Percentiles rank a stretch among this genome's conserved stretches.
Conservation (phyloP, 75 land plant genomes). For the Sequoia sempervirens region DNA sequence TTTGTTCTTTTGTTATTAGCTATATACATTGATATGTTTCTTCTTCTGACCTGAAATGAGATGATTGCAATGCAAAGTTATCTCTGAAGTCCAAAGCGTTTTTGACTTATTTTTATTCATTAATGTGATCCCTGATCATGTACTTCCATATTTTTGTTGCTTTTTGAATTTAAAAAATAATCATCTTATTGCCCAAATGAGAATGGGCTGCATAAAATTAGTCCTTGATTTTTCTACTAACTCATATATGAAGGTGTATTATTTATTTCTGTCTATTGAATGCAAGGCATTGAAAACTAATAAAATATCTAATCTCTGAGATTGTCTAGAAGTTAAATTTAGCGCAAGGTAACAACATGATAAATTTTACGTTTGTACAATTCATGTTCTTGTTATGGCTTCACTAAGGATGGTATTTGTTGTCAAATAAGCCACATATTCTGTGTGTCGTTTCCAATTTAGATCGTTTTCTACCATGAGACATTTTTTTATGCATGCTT, state of each 20-base stretch:
- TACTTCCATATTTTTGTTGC: neutral
- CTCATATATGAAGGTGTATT: neutral
- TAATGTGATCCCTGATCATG: neutral
- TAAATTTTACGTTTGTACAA: neutral
- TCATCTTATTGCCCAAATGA: neutral
- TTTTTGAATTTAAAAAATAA: neutral
- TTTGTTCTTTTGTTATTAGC: neutral
- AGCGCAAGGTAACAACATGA: neutral
- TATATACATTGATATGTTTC: neutral
- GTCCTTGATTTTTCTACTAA: neutral
- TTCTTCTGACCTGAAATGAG: neutral
- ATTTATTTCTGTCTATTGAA: neutral
- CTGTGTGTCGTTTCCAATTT: neutral
- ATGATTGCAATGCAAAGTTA: neutral
- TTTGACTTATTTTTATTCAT: neutral
- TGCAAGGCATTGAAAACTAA: neutral
- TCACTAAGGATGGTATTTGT: no score
- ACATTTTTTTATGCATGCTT: neutral
- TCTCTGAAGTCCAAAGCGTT: neutral
- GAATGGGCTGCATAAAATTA: neutral
- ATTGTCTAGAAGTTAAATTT: neutral
- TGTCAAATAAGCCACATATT: neutral
- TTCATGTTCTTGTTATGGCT: no score
- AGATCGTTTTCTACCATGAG: neutral
- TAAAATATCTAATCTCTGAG: neutral